Evolutionary conservation across 2,329 filamentous ascomycete species (phyloP).

Genomic region (Calycina herbarum): DNA sequence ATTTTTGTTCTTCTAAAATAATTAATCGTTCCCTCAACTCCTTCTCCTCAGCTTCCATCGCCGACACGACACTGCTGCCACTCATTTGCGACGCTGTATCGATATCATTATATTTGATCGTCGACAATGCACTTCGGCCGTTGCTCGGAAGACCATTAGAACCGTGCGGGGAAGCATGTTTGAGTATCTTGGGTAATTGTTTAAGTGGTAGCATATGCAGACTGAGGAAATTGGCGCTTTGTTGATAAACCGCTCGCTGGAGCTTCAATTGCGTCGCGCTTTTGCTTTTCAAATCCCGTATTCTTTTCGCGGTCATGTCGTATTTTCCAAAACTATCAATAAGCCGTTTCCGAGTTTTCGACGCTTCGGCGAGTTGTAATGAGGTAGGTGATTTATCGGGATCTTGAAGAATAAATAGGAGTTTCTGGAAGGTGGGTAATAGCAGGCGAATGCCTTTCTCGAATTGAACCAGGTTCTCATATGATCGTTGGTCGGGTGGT

Average conservation of each 20-base stretch:
- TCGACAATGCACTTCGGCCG: constrained; percentile 48
- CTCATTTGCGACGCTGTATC: constrained; percentile 51
- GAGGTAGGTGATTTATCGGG: constrained; percentile 51
- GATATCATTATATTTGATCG: constrained; percentile 58
- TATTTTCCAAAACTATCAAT: constrained; percentile 74
- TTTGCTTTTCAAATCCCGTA: constrained; percentile 65
- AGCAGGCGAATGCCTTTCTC: constrained; percentile 69
- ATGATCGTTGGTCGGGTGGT: constrained; percentile 63
- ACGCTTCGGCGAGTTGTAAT: constrained; percentile 64
- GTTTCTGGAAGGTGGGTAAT: constrained; percentile 68
- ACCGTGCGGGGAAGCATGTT: constrained; percentile 57
- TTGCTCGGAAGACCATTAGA: constrained; percentile 36
- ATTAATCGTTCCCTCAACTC: constrained; percentile 66
- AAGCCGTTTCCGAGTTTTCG: constrained; percentile 68
- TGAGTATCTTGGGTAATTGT: constrained; percentile 57
- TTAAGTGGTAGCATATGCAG: constrained; percentile 75
- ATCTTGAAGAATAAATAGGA: constrained; percentile 64
- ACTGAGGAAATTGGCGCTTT: constrained; percentile 68
- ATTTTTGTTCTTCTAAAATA: constrained; percentile 71
- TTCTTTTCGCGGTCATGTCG: constrained; percentile 65
- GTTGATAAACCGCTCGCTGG: constrained; percentile 68
- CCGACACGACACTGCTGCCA: constrained; percentile 59
- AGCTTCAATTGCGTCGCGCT: constrained; percentile 63
- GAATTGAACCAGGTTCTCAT: constrained; percentile 69
- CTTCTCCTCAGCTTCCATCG: constrained; percentile 68